Percentiles rank a stretch among this genome's conserved stretches.
Conservation (phyloP, 108 stramenopile genomes). For the Nitzschia putrida region DNA sequence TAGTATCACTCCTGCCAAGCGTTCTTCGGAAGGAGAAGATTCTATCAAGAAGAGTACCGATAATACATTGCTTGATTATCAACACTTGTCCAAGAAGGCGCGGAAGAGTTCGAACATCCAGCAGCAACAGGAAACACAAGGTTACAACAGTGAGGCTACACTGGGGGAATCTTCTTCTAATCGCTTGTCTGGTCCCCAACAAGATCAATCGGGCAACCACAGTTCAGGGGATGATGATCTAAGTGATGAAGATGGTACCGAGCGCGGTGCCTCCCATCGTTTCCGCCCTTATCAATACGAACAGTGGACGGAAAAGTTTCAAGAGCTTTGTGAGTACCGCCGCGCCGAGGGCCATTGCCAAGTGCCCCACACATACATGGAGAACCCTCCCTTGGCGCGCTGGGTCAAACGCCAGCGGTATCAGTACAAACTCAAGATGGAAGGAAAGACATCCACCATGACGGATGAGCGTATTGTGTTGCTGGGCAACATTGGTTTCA, state of each 20-base stretch:
- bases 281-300: constrained; percentile 32
- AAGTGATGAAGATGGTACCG: constrained; percentile 1
- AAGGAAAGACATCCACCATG: constrained; percentile 47
- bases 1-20: constrained; percentile 3
- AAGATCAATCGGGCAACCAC: too few species aligned
- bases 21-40: constrained; percentile 7
- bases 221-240: neutral
- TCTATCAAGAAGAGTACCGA: neutral
- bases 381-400: constrained; percentile 24
- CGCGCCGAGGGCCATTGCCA: constrained; percentile 34
- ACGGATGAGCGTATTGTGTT: constrained; percentile 46
- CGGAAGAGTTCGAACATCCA: too few species aligned
- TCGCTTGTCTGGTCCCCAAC: too few species aligned
- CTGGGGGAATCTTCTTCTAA: neutral
- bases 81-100: constrained; percentile 25
- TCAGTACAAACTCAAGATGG: constrained; percentile 50
- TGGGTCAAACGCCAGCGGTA: constrained; percentile 38
- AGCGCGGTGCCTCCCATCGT: constrained; percentile 1
- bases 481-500: constrained; percentile 51
- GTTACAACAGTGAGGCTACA: neutral
- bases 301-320: constrained; percentile 45
- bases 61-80: neutral
- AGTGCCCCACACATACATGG: constrained; percentile 25
- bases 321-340: constrained; percentile 34
- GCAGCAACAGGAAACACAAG: too few species aligned